phyloP scores from a whole-genome alignment of 768 basidiomycete species.

The Mycena crocata region DNA sequence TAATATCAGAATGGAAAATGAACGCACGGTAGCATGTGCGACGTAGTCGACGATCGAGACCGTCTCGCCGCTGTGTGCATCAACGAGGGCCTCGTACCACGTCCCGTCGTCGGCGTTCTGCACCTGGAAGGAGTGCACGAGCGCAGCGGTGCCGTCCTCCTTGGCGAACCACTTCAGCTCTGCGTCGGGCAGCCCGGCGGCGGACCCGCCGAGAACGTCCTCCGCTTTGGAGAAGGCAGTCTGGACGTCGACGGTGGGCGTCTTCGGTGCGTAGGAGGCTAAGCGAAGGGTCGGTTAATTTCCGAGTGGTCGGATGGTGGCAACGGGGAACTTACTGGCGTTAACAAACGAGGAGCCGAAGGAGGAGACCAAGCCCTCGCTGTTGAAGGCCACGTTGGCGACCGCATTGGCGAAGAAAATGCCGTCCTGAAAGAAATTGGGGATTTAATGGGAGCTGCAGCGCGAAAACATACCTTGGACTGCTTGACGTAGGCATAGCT shows the following conservation, averaged over 20 bases:
- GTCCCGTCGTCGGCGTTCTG: neutral
- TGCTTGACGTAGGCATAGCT: constrained; percentile 44
- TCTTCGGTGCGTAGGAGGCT: neutral
- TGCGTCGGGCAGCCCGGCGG: no score
- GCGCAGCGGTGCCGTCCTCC: neutral
- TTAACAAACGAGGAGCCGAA: constrained; percentile 3
- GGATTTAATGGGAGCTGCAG: neutral
- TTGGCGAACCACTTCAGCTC: neutral
- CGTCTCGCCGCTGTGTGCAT: neutral
- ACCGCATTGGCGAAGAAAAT: neutral
- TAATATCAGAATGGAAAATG: no score
- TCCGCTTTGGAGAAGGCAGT: neutral
- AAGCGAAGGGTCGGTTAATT: neutral
- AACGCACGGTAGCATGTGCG: neutral
- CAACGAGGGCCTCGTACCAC: neutral
- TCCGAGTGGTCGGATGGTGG: neutral
- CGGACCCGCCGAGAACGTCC: neutral
- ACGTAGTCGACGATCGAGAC: neutral
- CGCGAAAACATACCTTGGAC: constrained; percentile 33
- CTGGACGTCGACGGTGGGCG: neutral
- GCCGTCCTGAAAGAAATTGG: neutral
- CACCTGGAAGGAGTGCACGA: neutral
- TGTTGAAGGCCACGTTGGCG: constrained; percentile 1
- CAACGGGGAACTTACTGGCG: neutral
- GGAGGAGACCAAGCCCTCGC: neutral